A percentile compares a stretch with the other conserved stretches of the same genome.
These are phyloP conservation scores for Coemansia sp. DNA, from an alignment of 192 early-diverging fungal species.

Conservation along the genomic window DNA sequence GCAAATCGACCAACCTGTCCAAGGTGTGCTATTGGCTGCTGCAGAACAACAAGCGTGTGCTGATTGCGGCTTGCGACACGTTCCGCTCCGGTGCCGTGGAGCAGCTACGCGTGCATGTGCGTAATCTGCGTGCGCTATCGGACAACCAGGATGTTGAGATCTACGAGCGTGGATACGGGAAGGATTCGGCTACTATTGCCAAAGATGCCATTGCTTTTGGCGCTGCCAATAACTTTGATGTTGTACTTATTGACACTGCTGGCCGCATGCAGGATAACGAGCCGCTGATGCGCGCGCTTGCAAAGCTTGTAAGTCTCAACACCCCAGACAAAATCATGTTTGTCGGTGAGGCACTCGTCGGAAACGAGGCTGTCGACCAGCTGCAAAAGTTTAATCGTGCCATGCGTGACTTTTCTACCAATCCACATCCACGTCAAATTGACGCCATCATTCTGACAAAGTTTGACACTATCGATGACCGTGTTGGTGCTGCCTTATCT, in stretches of 20 bases:
- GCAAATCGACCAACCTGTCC: slow-evolving; percentile 90
- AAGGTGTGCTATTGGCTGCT: slow-evolving; percentile 95
- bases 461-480: slow-evolving; percentile 96
- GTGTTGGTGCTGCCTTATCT: slow-evolving; percentile 92
- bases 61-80: slow-evolving; percentile 96
- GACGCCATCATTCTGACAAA: slow-evolving; percentile 96
- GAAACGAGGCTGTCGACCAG: slow-evolving; percentile 96
- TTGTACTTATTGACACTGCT: slow-evolving; percentile 93
- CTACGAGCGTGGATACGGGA: slow-evolving; percentile 95
- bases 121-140: slow-evolving; percentile 81
- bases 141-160: slow-evolving; percentile 72
- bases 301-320: slow-evolving; percentile 90
- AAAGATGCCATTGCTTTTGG: slow-evolving; percentile 89
- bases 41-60: slow-evolving; percentile 83
- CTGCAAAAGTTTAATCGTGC: slow-evolving; percentile 94
- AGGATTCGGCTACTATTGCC: slow-evolving; percentile 93
- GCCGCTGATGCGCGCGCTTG: slow-evolving; percentile 92
- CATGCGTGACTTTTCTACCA: slow-evolving; percentile 82
- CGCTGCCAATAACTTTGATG: slow-evolving; percentile 73
- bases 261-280: slow-evolving; percentile 99
- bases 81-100: slow-evolving; percentile 96
- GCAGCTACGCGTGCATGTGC: slow-evolving; percentile 86
- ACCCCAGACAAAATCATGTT: slow-evolving; percentile 95
- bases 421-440: slow-evolving; percentile 81
- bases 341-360: slow-evolving; percentile 96